A percentile compares a stretch with the other conserved stretches of the same genome.
Evolutionary conservation across 1,139 yeast species (phyloP).

Genomic region (Meyerozyma athensensis): DNA sequence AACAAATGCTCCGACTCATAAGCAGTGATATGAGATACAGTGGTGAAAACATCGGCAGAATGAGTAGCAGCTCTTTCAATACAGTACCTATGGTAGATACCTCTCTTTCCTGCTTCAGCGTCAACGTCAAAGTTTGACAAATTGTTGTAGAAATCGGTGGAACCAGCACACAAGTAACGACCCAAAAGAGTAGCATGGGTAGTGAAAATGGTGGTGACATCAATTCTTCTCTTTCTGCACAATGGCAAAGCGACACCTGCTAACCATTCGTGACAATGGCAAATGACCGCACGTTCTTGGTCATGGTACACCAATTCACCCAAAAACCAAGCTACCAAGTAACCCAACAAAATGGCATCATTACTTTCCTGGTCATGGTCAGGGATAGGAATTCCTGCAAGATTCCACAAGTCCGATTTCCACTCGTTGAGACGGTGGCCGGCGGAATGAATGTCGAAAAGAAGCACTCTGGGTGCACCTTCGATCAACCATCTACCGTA

Average conservation of each 20-base stretch:
- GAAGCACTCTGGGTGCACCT: slow-evolving; percentile 90
- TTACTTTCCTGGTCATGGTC: slow-evolving; percentile 83
- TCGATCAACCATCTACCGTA: slow-evolving; percentile 97
- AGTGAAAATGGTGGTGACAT: slow-evolving; percentile 92
- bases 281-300: slow-evolving; percentile 79
- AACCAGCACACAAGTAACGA: slow-evolving; percentile 92
- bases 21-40: slow-evolving; percentile 96
- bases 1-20: slow-evolving; percentile 89
- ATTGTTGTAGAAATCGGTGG: slow-evolving; percentile 92
- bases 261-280: slow-evolving; percentile 97
- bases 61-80: slow-evolving; percentile 96
- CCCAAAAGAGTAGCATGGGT: slow-evolving; percentile 97
- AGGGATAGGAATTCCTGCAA: slow-evolving; percentile 92
- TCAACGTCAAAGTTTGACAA: slow-evolving; percentile 89
- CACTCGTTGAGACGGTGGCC: slow-evolving; percentile 72
- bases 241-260: slow-evolving; percentile 95
- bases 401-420: slow-evolving; percentile 90
- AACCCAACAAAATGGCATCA: slow-evolving; percentile 89
- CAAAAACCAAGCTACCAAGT: slow-evolving; percentile 93
- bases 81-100: slow-evolving; percentile 95
- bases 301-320: slow-evolving; percentile 88
- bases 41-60: slow-evolving; percentile 93
- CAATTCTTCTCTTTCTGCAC: slow-evolving; percentile 86
- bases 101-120: slow-evolving; percentile 96
- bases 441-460: slow-evolving; percentile 83